Base-by-base conservation (phyloP, 768 basidiomycete genomes). In the Tulasnella sp. region DNA sequence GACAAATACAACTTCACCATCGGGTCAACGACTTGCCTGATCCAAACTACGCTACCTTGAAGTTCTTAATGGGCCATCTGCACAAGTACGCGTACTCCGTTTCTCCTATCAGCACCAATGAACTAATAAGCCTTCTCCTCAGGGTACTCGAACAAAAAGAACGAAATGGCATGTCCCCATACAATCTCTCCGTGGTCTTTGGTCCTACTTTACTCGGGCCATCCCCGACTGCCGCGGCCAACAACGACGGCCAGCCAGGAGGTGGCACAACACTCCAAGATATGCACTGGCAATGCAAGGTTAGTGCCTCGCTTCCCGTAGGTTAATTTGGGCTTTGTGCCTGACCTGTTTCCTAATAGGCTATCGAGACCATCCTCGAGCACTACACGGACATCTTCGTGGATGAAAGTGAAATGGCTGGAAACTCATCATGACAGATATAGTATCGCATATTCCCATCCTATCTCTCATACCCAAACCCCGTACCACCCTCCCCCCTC, bases 21-120 rank as follows among this genome's bases (percentile, higher is more conserved):
- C 92, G 96, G 72, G 96, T 99, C 72, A 99, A 99, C 84, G 97
- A 98, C 83, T 89, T 99, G 77, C 97, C 98, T 18, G 98, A 99
- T 86, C 91, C 98, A n/a, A 98, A 99, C 86, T 99, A 99, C 84
- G 95, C 98, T 1, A 97, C 97, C 1, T 89, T 99, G 76, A 98
- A 99, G 85, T 98, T 90, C 86, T 94, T 99, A 86, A 89, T 99
- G 89, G 96, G 95, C 18, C 98, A 99, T 87, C 88, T 99, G 81
- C 90, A 98, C 87, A 92, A 90, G 97, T 97, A 83, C 80, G 91
- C 86, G 7, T 42, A 73, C 58, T 20, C 50, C 48, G n/a, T 34
- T n/a, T 58, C n/a, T 72, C 37, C 37, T 6, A 41, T 22, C 41
- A n/a, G 41, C 81, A 14, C 8, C 40, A 20, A 46, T 50, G 37